These are phyloP conservation scores for Talaromyces verruculosus DNA, from an alignment of 2,329 filamentous ascomycete species.

Conservation along the genomic window DNA sequence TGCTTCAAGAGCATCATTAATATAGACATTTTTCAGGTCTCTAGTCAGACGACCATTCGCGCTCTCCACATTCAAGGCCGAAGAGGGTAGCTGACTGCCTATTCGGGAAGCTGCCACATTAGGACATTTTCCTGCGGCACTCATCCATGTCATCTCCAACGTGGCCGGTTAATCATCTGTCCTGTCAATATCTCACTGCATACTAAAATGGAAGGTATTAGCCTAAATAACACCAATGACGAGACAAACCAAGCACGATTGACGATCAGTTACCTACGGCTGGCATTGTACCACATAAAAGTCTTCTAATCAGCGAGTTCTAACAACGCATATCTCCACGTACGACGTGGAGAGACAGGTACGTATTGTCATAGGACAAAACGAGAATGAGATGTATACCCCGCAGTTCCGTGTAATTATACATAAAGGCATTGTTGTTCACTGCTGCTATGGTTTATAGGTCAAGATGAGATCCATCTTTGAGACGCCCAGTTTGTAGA, in stretches of 20 bases:
- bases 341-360: not conserved
- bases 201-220: not conserved
- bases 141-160: not conserved
- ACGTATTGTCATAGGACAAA: not conserved
- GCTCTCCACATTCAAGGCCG: not conserved
- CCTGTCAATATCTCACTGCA: not conserved
- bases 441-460: not conserved
- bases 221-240: not conserved
- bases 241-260: not conserved
- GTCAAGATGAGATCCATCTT: too few relatives aligned
- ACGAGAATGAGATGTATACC: not conserved
- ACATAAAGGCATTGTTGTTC: not conserved
- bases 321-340: slow-evolving; percentile 1
- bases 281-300: not conserved
- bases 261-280: not conserved
- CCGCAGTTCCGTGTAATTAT: not conserved
- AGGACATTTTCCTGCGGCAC: not conserved
- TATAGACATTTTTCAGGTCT: not conserved
- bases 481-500: not conserved
- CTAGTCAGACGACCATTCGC: not conserved
- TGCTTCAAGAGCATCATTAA: not conserved
- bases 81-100: not conserved
- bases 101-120: not conserved
- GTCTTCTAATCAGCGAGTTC: not conserved
- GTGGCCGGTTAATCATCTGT: not conserved